Conservation (phyloP, 805 yeast genomes). For the Monosporozyma yasuniensis region DNA sequence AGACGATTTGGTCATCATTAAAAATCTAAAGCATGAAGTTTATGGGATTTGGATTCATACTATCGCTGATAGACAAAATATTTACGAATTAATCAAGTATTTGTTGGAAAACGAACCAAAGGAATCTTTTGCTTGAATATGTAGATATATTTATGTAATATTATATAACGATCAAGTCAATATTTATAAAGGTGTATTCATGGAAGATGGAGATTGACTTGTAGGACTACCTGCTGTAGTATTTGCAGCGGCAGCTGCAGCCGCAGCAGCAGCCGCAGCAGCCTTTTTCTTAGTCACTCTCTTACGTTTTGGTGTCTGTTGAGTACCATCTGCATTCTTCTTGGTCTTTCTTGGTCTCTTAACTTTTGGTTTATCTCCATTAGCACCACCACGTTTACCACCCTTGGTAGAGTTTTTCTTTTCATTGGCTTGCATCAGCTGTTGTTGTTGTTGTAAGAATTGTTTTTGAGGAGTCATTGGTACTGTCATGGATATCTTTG, state of each 20-base stretch:
- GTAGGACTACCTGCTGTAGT: slow-evolving; percentile 1
- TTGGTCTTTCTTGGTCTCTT: slow-evolving; percentile 27
- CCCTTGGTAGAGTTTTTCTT: slow-evolving; percentile 5
- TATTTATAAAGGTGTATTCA: not conserved
- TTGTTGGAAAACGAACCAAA: slow-evolving; percentile 28
- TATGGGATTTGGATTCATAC: slow-evolving; percentile 76
- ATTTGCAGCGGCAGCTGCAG: slow-evolving; percentile 1
- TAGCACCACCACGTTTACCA: not conserved
- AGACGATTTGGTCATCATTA: slow-evolving; percentile 61
- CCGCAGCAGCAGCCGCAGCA: slow-evolving; percentile 4
- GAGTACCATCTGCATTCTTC: slow-evolving; percentile 10
- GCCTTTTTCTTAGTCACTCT: slow-evolving; percentile 22
- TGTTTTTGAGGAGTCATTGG: slow-evolving; percentile 25
- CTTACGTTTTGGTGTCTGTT: slow-evolving; percentile 21
- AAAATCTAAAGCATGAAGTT: slow-evolving; percentile 57
- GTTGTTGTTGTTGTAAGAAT: slow-evolving; percentile 24
- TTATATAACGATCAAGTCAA: not conserved
- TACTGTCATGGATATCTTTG: slow-evolving; percentile 27
- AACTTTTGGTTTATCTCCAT: slow-evolving; percentile 20
- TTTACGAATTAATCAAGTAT: slow-evolving; percentile 39
- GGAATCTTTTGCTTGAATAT: slow-evolving; percentile 23
- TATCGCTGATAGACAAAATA: slow-evolving; percentile 52
- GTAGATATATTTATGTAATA: not conserved
- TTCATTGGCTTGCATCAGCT: slow-evolving; percentile 19
- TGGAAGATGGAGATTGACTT: not conserved